Evolutionary conservation across 257 asterid genomes (phyloP), one percentile per base, ranked within the genome.

Genomic region (Leptodermis oblonga): DNA sequence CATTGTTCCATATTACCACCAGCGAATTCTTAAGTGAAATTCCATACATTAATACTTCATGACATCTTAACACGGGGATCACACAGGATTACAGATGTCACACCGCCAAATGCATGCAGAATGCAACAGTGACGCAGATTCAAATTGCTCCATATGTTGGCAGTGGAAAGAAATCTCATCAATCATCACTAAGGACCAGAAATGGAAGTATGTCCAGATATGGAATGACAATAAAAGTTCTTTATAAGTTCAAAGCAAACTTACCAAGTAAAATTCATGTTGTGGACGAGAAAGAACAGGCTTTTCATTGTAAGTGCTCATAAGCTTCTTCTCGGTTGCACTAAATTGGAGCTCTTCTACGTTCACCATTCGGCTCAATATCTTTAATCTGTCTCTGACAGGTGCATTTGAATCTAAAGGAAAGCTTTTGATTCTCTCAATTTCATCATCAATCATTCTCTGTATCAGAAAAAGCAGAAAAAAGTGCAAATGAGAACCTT

Each of bases 221-320:
- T 43, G 0, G 11, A 58, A n/a, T 20, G 23, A 36, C 34, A 11
- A 58, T 42, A 68, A 49, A 67, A 36, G 61, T 49, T 41, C 12
- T 53, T 3, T 17, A 68, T 56, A 25, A 53, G 67, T 13, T 46
- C 1, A 4, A 17, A 65, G 51, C 15, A 61, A 65, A 41, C 74
- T 37, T 84, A 93, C 97, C 96, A 77, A 62, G 92, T 85, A 84
- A 79, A 92, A 92, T 72, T 88, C 92, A 72, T 92, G 98, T 60
- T 92, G 98, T 59, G 98, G 97, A 56, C 97, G 98, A 4, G 98
- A 77, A 71, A 92, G 97, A 68, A 92, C 85, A 0, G 98, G 98
- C 77, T 90, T 92, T 77, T 92, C 98, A 18, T 92, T 90, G 82
- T 90, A 93, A 75, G 96, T 89, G 68, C 85, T 87, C 88, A 93